phyloP scores from a whole-genome alignment of 192 early-diverging fungal species.

The Coemansia sp. region DNA sequence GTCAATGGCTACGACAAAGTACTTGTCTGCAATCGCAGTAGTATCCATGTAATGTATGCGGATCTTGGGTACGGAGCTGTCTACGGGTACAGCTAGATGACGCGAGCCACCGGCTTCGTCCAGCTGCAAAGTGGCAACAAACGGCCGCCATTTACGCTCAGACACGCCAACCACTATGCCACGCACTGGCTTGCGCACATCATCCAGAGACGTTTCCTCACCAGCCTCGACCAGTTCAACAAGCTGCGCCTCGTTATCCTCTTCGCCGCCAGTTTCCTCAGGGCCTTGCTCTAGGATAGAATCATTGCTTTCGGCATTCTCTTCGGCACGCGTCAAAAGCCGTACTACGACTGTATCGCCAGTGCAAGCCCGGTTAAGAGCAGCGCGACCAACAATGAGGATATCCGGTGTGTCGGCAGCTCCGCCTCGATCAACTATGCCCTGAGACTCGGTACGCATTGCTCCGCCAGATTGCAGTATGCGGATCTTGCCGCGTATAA shows the following conservation, averaged over 20 bases:
- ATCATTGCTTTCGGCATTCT: not conserved
- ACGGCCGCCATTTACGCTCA: constrained; percentile 71
- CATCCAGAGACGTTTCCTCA: constrained; percentile 19
- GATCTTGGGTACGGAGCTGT: constrained; percentile 70
- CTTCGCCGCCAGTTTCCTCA: not conserved
- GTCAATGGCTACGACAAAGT: constrained; percentile 75
- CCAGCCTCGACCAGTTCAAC: constrained; percentile 30
- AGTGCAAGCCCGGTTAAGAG: constrained; percentile 51
- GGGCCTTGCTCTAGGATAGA: not conserved
- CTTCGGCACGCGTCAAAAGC: constrained; percentile 37
- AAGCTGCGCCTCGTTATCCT: constrained; percentile 6
- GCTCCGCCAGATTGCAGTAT: constrained; percentile 10
- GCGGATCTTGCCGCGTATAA: constrained; percentile 44
- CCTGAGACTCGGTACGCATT: constrained; percentile 17
- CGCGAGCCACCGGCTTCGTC: constrained; percentile 57
- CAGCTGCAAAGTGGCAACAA: constrained; percentile 69
- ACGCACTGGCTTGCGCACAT: constrained; percentile 6
- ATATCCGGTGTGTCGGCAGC: constrained; percentile 55
- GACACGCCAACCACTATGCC: constrained; percentile 62
- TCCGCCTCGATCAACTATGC: constrained; percentile 25
- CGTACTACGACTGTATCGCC: constrained; percentile 70
- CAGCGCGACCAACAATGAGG: constrained; percentile 60
- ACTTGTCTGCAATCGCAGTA: constrained; percentile 56
- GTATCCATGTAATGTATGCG: constrained; percentile 67
- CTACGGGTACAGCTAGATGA: constrained; percentile 68